Evolutionary conservation across 2,329 filamentous ascomycete genomes (phyloP), one percentile per base, ranked within the genome.

Genomic region (Tolypocladium ophioglossoides): DNA sequence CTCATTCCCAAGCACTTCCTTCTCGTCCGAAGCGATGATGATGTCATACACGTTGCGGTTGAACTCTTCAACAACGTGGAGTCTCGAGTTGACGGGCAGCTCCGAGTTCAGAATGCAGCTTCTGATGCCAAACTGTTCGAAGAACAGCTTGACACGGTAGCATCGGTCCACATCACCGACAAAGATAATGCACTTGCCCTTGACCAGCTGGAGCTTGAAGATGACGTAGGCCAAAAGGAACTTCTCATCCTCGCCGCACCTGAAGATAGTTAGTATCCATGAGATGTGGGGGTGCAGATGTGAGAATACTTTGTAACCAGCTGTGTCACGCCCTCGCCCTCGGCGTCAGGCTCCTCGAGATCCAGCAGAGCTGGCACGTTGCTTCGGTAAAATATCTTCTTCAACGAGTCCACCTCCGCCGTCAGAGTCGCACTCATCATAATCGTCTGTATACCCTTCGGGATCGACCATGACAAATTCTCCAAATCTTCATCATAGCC

Each of bases 21-120:
- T 86, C 67, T 96, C 91, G 63, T 99, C 94, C 0, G 90, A 91
- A 1, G 94, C 94, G 63, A 99, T 96, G 61, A 99, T 91, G 58
- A 97, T 96, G 63, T 99, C 92, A 77, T 99, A 99, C 8, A 97
- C 85, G 52, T 89, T 89, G 71, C 89, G 88, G 74, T 97, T 99
- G 73, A 99, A 99, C 68, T 97, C 91, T 63, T 97, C 88, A 3
- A 99, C 92, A 2, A 96, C 91, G 67, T 99, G 92, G 40, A 96
- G 84, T 56, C 94, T 80, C 1, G 89, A 94, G 65, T 96, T 96
- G 60, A 97, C 85, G 0, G 94, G 94, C 38, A 99, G 73, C 66
- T 99, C 92, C 1, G 90, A 94, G 72, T 99, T 99, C 41, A 99
- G 74, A 32, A 96, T 89, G 70, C 89, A 95, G 64, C 89, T 92